Evolutionary conservation across 441 rosid genomes (phyloP).

Genomic region (Gossypium davidsonii): DNA sequence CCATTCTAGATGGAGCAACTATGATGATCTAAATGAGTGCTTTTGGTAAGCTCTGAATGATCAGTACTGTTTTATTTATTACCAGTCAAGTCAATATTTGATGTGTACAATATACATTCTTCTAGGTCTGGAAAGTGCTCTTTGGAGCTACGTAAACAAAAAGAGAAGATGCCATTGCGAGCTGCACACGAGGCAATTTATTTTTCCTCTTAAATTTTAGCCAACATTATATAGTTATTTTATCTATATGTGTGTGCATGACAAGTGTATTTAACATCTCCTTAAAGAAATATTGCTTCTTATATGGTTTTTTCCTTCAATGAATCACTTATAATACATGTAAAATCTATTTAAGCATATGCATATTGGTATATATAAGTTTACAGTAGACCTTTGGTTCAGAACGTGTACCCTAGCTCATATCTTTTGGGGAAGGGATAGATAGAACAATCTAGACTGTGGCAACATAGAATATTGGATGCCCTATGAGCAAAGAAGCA

Average conservation of each 20-base stretch:
- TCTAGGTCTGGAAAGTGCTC: slow-evolving; percentile 81
- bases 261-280: not conserved
- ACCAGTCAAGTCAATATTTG: slow-evolving; percentile 6
- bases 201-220: not conserved
- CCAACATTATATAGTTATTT: not conserved
- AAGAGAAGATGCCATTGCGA: not conserved
- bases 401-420: slow-evolving; percentile 1
- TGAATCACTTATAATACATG: not conserved
- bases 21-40: slow-evolving; percentile 95
- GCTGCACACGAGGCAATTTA: slow-evolving; percentile 34
- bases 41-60: slow-evolving; percentile 59
- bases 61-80: not conserved
- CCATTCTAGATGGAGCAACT: slow-evolving; percentile 96
- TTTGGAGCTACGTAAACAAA: slow-evolving; percentile 50
- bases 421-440: slow-evolving; percentile 5
- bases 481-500: not conserved
- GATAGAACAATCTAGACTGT: not conserved
- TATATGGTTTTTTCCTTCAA: not conserved
- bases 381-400: slow-evolving; percentile 1
- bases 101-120: not conserved
- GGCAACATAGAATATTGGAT: not conserved
- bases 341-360: not conserved
- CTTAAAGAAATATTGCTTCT: not conserved
- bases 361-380: not conserved
- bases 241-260: not conserved